Evolutionary conservation across 495 filamentous ascomycete species (phyloP), one percentile per base, ranked within the genome.

Genomic region (Aspergillus conjunctus): DNA sequence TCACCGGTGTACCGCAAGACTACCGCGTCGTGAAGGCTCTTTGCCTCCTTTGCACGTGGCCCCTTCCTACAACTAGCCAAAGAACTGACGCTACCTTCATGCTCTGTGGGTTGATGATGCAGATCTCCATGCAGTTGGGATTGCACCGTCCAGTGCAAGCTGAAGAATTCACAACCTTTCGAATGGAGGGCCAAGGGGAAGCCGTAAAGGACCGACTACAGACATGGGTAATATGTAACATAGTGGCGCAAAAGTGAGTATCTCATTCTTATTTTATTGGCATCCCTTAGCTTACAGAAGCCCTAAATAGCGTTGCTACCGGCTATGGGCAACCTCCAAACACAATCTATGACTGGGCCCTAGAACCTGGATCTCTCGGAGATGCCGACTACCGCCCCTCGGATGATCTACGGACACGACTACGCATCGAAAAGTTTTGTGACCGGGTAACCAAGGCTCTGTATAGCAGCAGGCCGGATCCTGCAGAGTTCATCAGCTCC

Each of bases 201-300:
- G 91, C 94, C 54, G 78, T 97, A 39, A 86, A 90, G 61, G 92
- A 96, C 69, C 83, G 92, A 30, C 81, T 96, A 49, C 87, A 87
- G 64, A 97, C 92, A 1, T 97, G 92, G 92, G 89, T 91, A 10
- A 87, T 92, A 7, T 94, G 91, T 72, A 97, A 97, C 68, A 91
- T 94, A 57, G 91, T 96, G 14, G 88, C 92, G 11, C 92, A 96
- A 73, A 85, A 82, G 85, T 86, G 63, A 69, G 78, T 67, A 21
- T 26, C 31, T 26, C n/a, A 4, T 51, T 9, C 20, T 7, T 4
- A 30, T n/a, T 3, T 20, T 22, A 26, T 46, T 22, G 21, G 41
- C 11, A 32, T 20, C 12, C 50, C 5, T 56, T 56, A 77, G 56
- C 77, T 54, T 7, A 53, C 51, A 31, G 26, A n/a, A 7, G 11